Evolutionary conservation across 2,329 filamentous ascomycete genomes (phyloP), one percentile per base, ranked within the genome.

Genomic region (Pseudopithomyces chartarum): DNA sequence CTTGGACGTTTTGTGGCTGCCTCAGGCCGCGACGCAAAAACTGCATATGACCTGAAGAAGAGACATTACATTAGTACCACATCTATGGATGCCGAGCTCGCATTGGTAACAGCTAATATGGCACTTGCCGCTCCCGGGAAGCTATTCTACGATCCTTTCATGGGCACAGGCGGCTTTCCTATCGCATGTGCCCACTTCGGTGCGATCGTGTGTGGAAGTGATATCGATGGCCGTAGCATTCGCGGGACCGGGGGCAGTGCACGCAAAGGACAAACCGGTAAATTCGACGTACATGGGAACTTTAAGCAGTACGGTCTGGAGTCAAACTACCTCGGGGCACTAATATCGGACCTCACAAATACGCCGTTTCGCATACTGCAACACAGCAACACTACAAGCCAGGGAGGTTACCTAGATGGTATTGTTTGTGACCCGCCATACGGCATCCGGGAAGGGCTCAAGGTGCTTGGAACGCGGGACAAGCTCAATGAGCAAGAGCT

Each of bases 341-440:
- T 97, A 65, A 86, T 91, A 1, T 89, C 91, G 0, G 95, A 99
- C 73, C 75, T 99, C 54, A 97, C 92, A 0, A 93, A 98, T 70
- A 89, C 89, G 1, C 95, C 95, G 0, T 77, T 98, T 12, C 63
- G 73, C 42, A 57, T 68, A 15, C 44, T 58, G 3, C 48, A 57
- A 47, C 45, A 51, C 13, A 44, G 56, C 22, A 58, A 55, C n/a
- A 42, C 54, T 20, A 36, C 20, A 22, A 53, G 39, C 22, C 71
- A 53, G 54, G 48, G 68, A 75, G 29, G 85, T 49, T 84, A 89
- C 62, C 86, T 98, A 57, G 93, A 99, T 74, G 93, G 91, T 3
- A 96, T 99, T 57, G 82, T 98, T 6, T 98, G 93, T 68, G 95
- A 99, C 77, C 95, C 95, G 17, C 95, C 95, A 0, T 99, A 99